These are phyloP conservation scores for Pseudisothecium myosuroides DNA, from an alignment of 225 moss, liverwort and hornwort genomes.

Conservation along the genomic window DNA sequence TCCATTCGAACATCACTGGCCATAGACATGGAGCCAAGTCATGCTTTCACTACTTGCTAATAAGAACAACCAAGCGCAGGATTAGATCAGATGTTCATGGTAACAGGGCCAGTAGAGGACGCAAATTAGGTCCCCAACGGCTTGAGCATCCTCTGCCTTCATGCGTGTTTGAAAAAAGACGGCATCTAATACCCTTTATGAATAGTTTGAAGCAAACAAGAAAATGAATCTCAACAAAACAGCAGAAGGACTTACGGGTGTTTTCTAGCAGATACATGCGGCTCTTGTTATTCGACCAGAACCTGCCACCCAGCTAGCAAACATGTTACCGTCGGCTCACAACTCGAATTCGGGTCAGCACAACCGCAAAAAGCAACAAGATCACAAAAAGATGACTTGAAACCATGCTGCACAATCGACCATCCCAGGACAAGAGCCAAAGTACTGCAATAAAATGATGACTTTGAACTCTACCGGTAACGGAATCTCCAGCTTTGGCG, in stretches of 20 bases:
- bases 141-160: not conserved
- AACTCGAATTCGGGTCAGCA: not conserved
- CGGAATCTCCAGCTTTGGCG: constrained; percentile 36
- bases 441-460: not conserved
- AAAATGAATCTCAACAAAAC: not conserved
- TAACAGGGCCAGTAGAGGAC: not conserved
- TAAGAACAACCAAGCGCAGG: not conserved
- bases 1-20: not conserved
- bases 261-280: constrained; percentile 47
- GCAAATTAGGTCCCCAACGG: not conserved
- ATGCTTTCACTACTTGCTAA: not conserved
- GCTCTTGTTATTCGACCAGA: constrained; percentile 51
- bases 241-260: constrained; percentile 8
- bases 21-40: not conserved
- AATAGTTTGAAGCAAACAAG: not conserved
- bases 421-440: not conserved
- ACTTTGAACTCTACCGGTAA: constrained; percentile 14
- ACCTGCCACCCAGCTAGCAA: not conserved
- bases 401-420: not conserved
- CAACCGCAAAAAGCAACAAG: not conserved
- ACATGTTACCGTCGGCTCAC: not conserved
- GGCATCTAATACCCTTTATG: not conserved
- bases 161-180: not conserved
- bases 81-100: not conserved
- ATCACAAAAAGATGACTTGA: not conserved